These are phyloP conservation scores for Triticum monococcum DNA, from an alignment of 176 grass and related monocot species.

Conservation along the genomic window DNA sequence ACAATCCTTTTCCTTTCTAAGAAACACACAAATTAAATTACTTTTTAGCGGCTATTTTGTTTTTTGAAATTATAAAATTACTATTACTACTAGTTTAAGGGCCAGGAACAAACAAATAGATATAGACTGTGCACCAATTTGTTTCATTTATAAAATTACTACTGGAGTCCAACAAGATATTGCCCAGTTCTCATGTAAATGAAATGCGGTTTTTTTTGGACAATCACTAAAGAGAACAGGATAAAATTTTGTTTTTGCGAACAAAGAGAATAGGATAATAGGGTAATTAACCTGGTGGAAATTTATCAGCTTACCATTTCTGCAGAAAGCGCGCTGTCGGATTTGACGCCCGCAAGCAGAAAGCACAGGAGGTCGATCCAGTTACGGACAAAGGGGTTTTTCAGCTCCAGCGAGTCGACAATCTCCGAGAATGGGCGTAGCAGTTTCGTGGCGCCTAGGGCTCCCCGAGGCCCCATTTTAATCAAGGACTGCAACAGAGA, in stretches of 20 bases:
- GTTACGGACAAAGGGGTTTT: constrained; percentile 83
- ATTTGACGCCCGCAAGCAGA: constrained; percentile 96
- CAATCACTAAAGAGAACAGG: background rate
- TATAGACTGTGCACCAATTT: background rate
- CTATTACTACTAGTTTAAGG: background rate
- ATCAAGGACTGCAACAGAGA: constrained; percentile 91
- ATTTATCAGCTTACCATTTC: constrained; percentile 75
- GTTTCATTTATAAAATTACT: background rate
- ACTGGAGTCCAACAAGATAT: no score
- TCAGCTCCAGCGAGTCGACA: constrained; percentile 72
- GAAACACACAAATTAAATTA: no score
- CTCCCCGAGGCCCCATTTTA: constrained; percentile 87
- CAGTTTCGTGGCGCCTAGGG: constrained; percentile 81
- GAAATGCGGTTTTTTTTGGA: no score
- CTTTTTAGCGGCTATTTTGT: no score
- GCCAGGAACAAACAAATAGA: background rate
- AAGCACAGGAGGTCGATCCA: constrained; percentile 94
- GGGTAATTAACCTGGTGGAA: constrained; percentile 11
- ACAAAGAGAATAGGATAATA: background rate
- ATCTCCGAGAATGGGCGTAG: constrained; percentile 86
- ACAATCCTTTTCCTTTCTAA: no score
- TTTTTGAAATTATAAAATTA: no score
- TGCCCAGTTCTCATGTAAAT: no score
- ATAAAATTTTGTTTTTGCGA: no score
- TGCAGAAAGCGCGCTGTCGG: constrained; percentile 79